Evolutionary conservation across 768 basidiomycete genomes (phyloP).

Genomic region (Russula griseocarnosa): DNA sequence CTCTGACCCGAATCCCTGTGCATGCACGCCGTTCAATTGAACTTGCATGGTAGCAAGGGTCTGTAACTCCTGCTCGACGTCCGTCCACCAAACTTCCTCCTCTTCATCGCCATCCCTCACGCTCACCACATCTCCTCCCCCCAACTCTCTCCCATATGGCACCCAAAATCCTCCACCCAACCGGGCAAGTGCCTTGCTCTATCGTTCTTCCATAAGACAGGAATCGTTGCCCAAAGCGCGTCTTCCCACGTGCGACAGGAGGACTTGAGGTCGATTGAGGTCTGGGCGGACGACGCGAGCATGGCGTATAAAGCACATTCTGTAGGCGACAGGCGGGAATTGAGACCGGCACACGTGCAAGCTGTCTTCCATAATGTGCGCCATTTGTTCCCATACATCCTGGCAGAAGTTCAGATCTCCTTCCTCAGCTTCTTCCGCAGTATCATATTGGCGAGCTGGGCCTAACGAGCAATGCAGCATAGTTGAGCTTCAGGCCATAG

Average conservation of each 20-base stretch:
- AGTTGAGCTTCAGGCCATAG: too few relatives aligned
- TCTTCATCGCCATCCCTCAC: constrained; percentile 36
- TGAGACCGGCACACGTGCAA: constrained; percentile 73
- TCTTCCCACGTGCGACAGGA: constrained; percentile 91
- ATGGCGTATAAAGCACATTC: constrained; percentile 89
- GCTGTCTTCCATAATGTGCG: too few relatives aligned
- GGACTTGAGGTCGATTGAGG: constrained; percentile 58
- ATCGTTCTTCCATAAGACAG: constrained; percentile 74
- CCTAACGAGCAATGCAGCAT: too few relatives aligned
- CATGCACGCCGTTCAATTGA: too few relatives aligned
- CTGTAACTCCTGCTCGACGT: constrained; percentile 56
- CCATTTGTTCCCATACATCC: too few relatives aligned
- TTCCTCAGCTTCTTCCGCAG: too few relatives aligned
- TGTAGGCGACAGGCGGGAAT: constrained; percentile 49
- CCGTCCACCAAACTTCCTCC: constrained; percentile 64
- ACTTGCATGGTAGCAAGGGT: too few relatives aligned
- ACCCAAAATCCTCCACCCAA: constrained; percentile 76
- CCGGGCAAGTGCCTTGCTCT: constrained; percentile 60
- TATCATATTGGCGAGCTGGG: too few relatives aligned
- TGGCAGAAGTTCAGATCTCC: too few relatives aligned
- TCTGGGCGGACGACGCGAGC: constrained; percentile 68
- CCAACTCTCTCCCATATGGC: constrained; percentile 45
- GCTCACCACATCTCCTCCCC: constrained; percentile 30
- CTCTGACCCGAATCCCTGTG: too few relatives aligned
- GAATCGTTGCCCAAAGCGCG: constrained; percentile 88